A percentile compares a stretch with the other conserved stretches of the same genome.
Evolutionary conservation across 2,329 filamentous ascomycete species (phyloP).

Genomic region (Ilyonectria robusta): DNA sequence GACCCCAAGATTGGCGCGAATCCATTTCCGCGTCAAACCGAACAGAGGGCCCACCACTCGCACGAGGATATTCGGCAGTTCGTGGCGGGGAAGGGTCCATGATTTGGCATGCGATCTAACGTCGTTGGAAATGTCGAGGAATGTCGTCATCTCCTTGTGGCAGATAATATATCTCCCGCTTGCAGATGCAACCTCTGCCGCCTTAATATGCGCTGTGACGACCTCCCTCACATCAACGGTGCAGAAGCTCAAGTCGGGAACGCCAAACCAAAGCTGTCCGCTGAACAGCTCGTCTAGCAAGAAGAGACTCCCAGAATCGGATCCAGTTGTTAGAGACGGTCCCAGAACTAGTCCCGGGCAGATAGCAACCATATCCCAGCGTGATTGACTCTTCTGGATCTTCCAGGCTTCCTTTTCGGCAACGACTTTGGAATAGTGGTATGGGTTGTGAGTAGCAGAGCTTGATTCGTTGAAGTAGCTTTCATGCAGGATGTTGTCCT

Average conservation of each 20-base stretch:
- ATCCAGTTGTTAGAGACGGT: not conserved
- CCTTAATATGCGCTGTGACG: not conserved
- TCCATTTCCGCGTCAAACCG: not conserved
- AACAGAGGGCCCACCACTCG: not conserved
- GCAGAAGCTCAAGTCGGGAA: not conserved
- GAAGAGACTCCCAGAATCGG: not conserved
- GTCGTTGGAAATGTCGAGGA: not conserved
- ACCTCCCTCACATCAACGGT: not conserved
- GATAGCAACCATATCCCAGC: conserved; percentile 3
- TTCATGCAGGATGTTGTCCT: not conserved
- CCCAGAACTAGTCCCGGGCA: conserved; percentile 2
- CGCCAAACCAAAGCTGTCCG: not conserved
- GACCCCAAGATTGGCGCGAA: not conserved
- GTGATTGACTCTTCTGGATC: not conserved
- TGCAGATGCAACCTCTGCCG: not conserved
- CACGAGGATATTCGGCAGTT: not conserved
- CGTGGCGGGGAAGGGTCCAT: not conserved
- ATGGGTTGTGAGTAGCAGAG: conserved; percentile 1
- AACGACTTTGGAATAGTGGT: conserved; percentile 1
- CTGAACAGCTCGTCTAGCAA: not conserved
- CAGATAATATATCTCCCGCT: not conserved
- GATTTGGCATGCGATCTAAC: not conserved
- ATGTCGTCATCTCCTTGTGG: not conserved
- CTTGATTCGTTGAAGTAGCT: conserved; percentile 2
- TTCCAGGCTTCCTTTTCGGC: not conserved